Conservation (phyloP, 495 filamentous ascomycete species). For the Lentithecium fluviatile region DNA sequence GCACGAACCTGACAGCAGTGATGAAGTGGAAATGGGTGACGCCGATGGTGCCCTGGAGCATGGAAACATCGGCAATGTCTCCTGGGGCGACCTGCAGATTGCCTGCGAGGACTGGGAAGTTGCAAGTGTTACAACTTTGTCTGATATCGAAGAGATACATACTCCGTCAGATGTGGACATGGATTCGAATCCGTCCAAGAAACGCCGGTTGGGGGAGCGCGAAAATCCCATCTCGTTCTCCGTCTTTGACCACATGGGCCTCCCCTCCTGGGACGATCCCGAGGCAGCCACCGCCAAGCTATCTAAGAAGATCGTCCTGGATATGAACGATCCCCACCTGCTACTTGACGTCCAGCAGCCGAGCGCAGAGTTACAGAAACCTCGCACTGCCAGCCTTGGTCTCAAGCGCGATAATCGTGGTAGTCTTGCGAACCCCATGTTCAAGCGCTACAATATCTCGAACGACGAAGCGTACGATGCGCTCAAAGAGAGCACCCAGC, state of each 20-base stretch:
- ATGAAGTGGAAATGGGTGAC: slow-evolving; percentile 56
- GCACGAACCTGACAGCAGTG: slow-evolving; percentile 50
- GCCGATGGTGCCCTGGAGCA: slow-evolving; percentile 53
- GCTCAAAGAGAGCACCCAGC: slow-evolving; percentile 94
- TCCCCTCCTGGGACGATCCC: slow-evolving; percentile 61
- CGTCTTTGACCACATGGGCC: slow-evolving; percentile 47
- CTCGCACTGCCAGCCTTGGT: slow-evolving; percentile 42
- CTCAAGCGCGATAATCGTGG: slow-evolving; percentile 57
- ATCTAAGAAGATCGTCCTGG: slow-evolving; percentile 74
- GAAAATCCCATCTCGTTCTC: slow-evolving; percentile 32
- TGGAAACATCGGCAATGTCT: slow-evolving; percentile 66
- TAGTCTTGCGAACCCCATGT: slow-evolving; percentile 59
- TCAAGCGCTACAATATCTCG: slow-evolving; percentile 85
- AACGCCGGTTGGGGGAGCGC: slow-evolving; percentile 13
- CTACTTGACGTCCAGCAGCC: slow-evolving; percentile 65
- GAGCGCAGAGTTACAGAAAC: slow-evolving; percentile 38
- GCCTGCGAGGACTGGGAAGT: slow-evolving; percentile 78
- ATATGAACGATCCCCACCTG: slow-evolving; percentile 85
- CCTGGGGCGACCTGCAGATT: slow-evolving; percentile 70
- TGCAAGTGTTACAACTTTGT: slow-evolving; percentile 18
- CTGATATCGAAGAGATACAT: slow-evolving; percentile 15
- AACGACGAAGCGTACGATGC: slow-evolving; percentile 94
- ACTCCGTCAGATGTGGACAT: slow-evolving; percentile 19
- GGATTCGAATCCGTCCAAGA: slow-evolving; percentile 20
- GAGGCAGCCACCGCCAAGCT: slow-evolving; percentile 62